These are phyloP conservation scores for Rheum nobile DNA, from an alignment of 148 eudicot genomes.

Conservation along the genomic window DNA sequence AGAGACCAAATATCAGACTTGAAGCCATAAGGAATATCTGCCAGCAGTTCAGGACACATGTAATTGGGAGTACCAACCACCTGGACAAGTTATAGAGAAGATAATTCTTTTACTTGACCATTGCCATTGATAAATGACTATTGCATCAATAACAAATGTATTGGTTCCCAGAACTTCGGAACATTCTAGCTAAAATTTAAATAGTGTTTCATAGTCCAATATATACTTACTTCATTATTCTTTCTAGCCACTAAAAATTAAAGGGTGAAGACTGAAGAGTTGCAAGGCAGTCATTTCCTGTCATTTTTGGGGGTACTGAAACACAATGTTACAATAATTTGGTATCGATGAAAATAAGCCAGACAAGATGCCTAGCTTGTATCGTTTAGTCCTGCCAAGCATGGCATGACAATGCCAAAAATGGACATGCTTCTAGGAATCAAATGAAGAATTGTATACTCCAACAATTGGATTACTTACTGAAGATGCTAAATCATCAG, in stretches of 20 bases:
- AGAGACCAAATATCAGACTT: slow-evolving; percentile 99
- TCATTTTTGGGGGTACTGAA: not conserved
- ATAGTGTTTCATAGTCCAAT: not conserved
- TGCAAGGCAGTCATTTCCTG: too few relatives aligned
- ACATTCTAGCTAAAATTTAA: not conserved
- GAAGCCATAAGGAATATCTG: slow-evolving; percentile 98
- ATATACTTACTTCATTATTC: not conserved
- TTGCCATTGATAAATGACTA: not conserved
- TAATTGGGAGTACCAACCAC: slow-evolving; percentile 99
- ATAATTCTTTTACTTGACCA: not conserved
- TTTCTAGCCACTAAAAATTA: not conserved
- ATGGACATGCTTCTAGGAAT: slow-evolving; percentile 3
- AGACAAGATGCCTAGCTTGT: not conserved
- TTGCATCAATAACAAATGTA: not conserved
- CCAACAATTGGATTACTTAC: slow-evolving; percentile 25
- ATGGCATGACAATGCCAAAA: not conserved
- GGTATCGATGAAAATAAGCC: not conserved
- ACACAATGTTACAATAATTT: not conserved
- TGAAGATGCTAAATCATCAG: slow-evolving; percentile 97
- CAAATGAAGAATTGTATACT: not conserved
- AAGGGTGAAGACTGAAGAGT: not conserved
- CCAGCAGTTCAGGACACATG: slow-evolving; percentile 98
- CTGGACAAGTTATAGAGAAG: slow-evolving; percentile 19
- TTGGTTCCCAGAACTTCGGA: not conserved
- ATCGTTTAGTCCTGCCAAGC: not conserved